Conservation (phyloP, 2,329 filamentous ascomycete genomes). For the Fusarium drepaniforme region DNA sequence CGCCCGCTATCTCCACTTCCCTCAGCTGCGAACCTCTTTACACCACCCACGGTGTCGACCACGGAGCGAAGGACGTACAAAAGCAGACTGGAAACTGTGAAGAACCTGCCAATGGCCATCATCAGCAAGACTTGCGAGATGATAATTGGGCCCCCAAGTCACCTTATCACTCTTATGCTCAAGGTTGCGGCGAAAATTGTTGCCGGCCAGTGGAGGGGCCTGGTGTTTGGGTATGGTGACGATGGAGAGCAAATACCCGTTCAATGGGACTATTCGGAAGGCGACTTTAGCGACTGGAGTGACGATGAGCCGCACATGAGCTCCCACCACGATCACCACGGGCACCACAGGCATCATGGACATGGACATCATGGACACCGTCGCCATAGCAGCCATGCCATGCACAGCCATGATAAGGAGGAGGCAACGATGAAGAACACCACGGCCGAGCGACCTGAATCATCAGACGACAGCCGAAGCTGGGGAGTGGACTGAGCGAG, state of each 20-base stretch:
- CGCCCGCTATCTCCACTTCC: conserved; percentile 76
- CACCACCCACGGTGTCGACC: conserved; percentile 54
- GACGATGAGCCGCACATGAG: conserved; percentile 61
- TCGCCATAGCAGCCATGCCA: conserved; percentile 1
- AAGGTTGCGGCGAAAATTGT: conserved; percentile 83
- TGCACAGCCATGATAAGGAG: not conserved
- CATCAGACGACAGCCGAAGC: conserved; percentile 42
- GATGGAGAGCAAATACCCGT: conserved; percentile 67
- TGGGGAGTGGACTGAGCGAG: conserved; percentile 41
- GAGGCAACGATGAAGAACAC: conserved; percentile 3
- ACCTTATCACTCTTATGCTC: conserved; percentile 83
- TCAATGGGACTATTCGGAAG: conserved; percentile 73
- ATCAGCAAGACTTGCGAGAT: conserved; percentile 83
- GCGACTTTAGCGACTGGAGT: conserved; percentile 65
- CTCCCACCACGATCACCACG: conserved; percentile 20
- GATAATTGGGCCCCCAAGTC: conserved; percentile 82
- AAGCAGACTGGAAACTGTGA: conserved; percentile 40
- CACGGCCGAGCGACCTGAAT: conserved; percentile 26
- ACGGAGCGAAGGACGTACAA: conserved; percentile 42
- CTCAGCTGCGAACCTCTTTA: conserved; percentile 73
- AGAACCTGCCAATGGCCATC: conserved; percentile 62
- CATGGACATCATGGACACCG: conserved; percentile 20
- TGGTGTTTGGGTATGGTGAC: conserved; percentile 67
- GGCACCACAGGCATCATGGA: conserved; percentile 20
- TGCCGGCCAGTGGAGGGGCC: conserved; percentile 71